phyloP scores from a whole-genome alignment of 2,329 filamentous ascomycete species.

The Apiospora phragmitis region DNA sequence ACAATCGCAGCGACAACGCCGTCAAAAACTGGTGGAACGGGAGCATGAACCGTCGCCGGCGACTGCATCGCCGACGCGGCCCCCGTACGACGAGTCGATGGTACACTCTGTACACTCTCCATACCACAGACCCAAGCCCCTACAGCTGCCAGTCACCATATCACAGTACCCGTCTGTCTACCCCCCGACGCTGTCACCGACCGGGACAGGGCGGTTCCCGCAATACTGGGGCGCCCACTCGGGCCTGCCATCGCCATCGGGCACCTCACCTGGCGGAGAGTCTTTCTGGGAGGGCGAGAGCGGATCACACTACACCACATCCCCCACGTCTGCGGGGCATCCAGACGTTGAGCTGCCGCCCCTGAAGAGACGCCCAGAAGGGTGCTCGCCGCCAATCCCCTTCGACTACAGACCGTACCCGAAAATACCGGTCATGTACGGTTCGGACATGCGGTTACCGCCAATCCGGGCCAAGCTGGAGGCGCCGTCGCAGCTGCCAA shows the following conservation, averaged over 20 bases:
- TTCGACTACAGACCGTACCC: not conserved
- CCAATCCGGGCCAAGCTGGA: conserved; percentile 30
- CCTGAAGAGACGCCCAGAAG: conserved; percentile 21
- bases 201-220: conserved; percentile 16
- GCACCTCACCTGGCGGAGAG: conserved; percentile 50
- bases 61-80: conserved; percentile 44
- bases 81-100: conserved; percentile 32
- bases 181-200: conserved; percentile 19
- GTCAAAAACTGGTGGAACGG: conserved; percentile 99
- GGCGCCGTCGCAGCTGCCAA: conserved; percentile 26
- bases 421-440: not conserved
- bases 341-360: conserved; percentile 44
- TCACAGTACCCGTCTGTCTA: conserved; percentile 20
- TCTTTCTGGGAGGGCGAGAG: conserved; percentile 56
- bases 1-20: conserved; percentile 88
- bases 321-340: conserved; percentile 45
- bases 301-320: conserved; percentile 62
- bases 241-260: conserved; percentile 32
- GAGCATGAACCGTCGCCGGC: conserved; percentile 76
- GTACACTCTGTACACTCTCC: conserved; percentile 8
- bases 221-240: conserved; percentile 20
- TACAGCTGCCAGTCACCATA: conserved; percentile 21
- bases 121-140: conserved; percentile 12
- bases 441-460: conserved; percentile 19
- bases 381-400: conserved; percentile 12